Evolutionary conservation across 2,329 filamentous ascomycete genomes (phyloP).

Genomic region (Epichloe sibirici): DNA sequence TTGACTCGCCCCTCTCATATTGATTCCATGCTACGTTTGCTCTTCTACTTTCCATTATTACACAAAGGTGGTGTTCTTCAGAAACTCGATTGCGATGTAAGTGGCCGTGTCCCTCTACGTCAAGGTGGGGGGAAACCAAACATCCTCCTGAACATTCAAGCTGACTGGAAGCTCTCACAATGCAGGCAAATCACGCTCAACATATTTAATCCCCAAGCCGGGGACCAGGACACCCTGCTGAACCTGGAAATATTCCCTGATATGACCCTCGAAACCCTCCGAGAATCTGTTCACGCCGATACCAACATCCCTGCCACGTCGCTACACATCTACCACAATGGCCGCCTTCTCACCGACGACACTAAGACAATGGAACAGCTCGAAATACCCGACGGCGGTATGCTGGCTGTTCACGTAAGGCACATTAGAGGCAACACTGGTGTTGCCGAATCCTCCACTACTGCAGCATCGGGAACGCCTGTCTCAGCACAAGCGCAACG

Average conservation of each 20-base stretch:
- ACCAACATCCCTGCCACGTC: constrained; percentile 56
- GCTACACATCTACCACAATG: constrained; percentile 87
- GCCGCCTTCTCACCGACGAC: constrained; percentile 65
- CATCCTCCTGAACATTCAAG: background rate
- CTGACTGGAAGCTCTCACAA: constrained; percentile 2
- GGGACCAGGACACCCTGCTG: constrained; percentile 60
- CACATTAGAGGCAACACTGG: constrained; percentile 38
- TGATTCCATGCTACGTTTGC: background rate
- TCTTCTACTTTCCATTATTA: background rate
- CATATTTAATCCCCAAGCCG: constrained; percentile 61
- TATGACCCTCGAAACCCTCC: constrained; percentile 74
- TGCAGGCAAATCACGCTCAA: constrained; percentile 76
- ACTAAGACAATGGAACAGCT: constrained; percentile 70
- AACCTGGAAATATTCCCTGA: constrained; percentile 71
- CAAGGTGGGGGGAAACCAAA: background rate
- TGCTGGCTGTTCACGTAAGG: constrained; percentile 76
- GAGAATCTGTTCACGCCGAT: constrained; percentile 79
- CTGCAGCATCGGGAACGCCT: constrained; percentile 22
- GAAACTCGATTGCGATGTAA: background rate
- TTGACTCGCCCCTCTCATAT: background rate
- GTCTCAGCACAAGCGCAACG: constrained; percentile 18
- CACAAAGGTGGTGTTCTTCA: background rate
- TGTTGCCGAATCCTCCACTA: constrained; percentile 6
- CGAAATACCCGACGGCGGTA: constrained; percentile 75
- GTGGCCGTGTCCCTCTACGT: background rate